Evolutionary conservation across 768 basidiomycete genomes (phyloP), one percentile per base, ranked within the genome.

Genomic region (Lentinula detonsa): DNA sequence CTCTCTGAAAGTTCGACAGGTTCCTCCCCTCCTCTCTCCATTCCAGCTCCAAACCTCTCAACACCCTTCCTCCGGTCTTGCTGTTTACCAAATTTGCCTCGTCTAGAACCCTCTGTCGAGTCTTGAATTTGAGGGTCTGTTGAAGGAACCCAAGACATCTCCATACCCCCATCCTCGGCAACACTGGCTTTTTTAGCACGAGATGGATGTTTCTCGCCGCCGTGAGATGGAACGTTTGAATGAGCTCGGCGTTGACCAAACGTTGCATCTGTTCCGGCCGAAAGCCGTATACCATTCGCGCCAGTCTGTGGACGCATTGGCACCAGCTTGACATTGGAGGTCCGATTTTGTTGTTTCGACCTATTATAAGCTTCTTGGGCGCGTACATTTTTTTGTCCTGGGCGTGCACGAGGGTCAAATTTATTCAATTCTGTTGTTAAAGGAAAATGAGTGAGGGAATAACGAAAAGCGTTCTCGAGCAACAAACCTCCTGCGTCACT

Each of bases 41-140:
- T 76, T 23, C 95, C 94, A 48, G 86, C 90, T 31, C 94, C 95
- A 68, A 96, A 95, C 49, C 73, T 74, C 73, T 95, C 92, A 46
- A 87, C 83, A 31, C 85, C 87, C 70, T 84, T 87, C 67, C 81
- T 75, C 62, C 64, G 66, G 4, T 67, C 72, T 70, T 67, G 73
- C 67, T 65, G 71, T 74, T 54, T 70, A 74, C 69, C 73, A 67
- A 21, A 64, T 68, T 59, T 67, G 46, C 54, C 54, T 45, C 42
- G 60, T 43, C 59, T 64, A 46, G 60, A 70, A 61, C 65, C 55
- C 68, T 70, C 63, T 57, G 63, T 73, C 35, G 74, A 74, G 62
- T 78, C 78, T 57, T 63, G 70, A 43, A 70, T 69, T 16, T 69
- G 71, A 33, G 77, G 72, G 3, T 78, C 69, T 1, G 72, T 63